Conservation (phyloP, 2,329 filamentous ascomycete species). For the Ceratocystis colombiana region DNA sequence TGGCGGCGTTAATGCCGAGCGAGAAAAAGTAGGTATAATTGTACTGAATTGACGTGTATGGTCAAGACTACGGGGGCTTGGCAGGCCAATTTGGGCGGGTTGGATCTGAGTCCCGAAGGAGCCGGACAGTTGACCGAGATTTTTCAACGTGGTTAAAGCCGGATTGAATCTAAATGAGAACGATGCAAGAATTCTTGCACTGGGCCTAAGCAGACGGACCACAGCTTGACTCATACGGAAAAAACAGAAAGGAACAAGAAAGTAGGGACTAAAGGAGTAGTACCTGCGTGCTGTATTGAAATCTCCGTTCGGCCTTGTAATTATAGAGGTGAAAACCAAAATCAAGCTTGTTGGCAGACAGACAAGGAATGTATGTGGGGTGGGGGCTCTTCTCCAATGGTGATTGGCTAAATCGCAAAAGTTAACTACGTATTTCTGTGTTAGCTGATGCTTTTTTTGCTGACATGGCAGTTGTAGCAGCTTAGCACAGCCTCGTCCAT, state of each 20-base stretch:
- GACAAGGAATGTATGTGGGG: not conserved
- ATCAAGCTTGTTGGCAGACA: not conserved
- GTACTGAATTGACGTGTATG: not conserved
- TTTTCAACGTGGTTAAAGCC: conserved; percentile 8
- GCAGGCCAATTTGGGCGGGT: not conserved
- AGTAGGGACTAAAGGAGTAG: not conserved
- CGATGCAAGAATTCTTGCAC: conserved; percentile 20
- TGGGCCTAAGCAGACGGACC: conserved; percentile 7
- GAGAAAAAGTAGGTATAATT: not conserved
- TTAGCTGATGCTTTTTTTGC: conserved; percentile 8
- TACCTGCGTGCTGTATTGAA: not conserved
- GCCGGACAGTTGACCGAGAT: conserved; percentile 11
- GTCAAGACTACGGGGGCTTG: not conserved
- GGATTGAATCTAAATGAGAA: not conserved
- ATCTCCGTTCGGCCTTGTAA: no score
- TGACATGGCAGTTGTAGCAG: not conserved
- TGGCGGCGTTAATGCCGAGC: not conserved
- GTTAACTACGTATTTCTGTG: not conserved
- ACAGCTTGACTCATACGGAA: conserved; percentile 20
- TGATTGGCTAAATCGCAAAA: not conserved
- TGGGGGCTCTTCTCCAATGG: not conserved
- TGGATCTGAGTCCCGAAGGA: conserved; percentile 4
- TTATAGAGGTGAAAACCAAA: not conserved
- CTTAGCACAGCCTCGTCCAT: not conserved
- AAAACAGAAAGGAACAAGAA: not conserved